Percentiles rank a stretch among this genome's conserved stretches.
Conservation (phyloP, 192 early-diverging fungal species). For the Phlyctochytrium planicorne region DNA sequence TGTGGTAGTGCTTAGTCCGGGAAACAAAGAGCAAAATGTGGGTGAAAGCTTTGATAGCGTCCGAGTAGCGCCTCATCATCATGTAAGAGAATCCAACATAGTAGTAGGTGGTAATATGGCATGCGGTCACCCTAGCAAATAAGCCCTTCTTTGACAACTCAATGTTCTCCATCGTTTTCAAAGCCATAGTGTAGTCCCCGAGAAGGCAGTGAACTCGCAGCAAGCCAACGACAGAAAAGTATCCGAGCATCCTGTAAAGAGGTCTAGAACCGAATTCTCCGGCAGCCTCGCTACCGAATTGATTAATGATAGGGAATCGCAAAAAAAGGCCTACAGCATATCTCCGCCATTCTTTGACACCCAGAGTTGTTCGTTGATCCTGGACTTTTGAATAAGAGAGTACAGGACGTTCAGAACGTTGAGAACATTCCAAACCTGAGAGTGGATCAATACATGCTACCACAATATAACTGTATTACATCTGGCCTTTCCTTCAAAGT, state of each 20-base stretch:
- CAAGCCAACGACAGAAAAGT: constrained; percentile 91
- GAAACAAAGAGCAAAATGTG: constrained; percentile 88
- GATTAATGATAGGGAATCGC: neutral
- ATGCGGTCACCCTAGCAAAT: constrained; percentile 93
- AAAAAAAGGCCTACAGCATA: constrained; percentile 50
- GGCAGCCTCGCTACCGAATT: constrained; percentile 64
- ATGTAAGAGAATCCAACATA: constrained; percentile 97
- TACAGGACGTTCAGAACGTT: constrained; percentile 96
- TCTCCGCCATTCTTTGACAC: constrained; percentile 88
- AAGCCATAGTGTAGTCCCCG: constrained; percentile 92
- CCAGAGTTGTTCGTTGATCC: constrained; percentile 89
- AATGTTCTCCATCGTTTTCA: constrained; percentile 96
- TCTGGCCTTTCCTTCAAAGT: constrained; percentile 78
- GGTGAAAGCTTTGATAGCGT: constrained; percentile 89
- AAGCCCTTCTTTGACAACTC: constrained; percentile 91
- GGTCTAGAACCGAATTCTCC: constrained; percentile 85
- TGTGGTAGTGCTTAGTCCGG: constrained; percentile 93
- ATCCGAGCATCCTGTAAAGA: constrained; percentile 96
- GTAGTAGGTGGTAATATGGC: constrained; percentile 96
- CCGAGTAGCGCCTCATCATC: constrained; percentile 97
- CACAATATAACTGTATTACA: constrained; percentile 33
- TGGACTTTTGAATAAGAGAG: constrained; percentile 92
- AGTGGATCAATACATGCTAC: neutral
- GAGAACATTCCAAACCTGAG: constrained; percentile 93
- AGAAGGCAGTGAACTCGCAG: constrained; percentile 93